Base-by-base conservation (phyloP, 1,284 basidiomycete genomes). In the Ceratobasidium sp. region DNA sequence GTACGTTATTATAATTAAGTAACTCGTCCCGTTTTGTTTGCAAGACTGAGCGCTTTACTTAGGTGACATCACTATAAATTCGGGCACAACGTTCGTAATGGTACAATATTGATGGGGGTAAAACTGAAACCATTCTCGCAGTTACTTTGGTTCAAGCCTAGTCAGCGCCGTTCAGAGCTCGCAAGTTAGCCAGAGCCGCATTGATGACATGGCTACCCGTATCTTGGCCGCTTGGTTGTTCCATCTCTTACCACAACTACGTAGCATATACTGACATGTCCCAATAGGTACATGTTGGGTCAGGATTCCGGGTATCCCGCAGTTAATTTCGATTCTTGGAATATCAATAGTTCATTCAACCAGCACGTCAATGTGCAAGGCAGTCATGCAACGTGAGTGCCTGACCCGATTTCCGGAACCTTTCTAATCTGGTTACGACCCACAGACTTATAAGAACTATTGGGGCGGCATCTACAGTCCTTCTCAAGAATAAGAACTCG, bases 401-500 rank as follows among this genome's bases (percentile, higher is more conserved):
- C 77, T 78, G 29, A 41, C 16, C 61, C 58, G 41, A 62, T 54
- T 53, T 51, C 76, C 37, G 71, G 59, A 39, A 16, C 8, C 62
- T 37, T 56, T 43, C 43, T 41, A 34, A 7, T 31, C 24, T 24
- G 9, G n/a, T 74, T 39, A 22, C 1, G 74, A 49, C 9, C 59
- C 43, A 13, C 65, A 90, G 88, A 54, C 77, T 90, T 14, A 90
- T 92, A 49, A 86, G 90, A 11, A 83, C 87, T 62, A 88, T 93
- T 49, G 91, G 88, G n/a, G 86, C 86, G 0, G 88, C 90, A 0
- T 89, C 89, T 0, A 90, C 88, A 0, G 89, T 94, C 7, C 83
- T 95, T 29, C 84, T 94, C 64, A 94, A 94, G 84, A 94, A 94
- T 80, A 80, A 79, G 0, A 83, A 85, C 53, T 81, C 82, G 2